Conservation (phyloP, 257 asterid genomes). For the Anisodus acutangulus region DNA sequence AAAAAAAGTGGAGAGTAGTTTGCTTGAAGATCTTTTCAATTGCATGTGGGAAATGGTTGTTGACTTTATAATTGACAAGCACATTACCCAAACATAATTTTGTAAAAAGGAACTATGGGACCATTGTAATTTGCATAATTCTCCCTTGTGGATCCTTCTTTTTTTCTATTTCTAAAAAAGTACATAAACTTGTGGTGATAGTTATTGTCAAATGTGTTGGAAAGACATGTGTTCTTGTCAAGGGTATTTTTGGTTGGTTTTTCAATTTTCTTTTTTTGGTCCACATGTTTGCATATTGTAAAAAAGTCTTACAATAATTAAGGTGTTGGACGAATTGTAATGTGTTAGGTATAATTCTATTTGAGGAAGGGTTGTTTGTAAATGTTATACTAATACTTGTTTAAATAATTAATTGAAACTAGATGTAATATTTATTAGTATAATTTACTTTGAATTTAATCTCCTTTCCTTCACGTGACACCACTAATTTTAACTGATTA, state of each 20-base stretch:
- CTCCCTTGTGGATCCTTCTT: slow-evolving; percentile 26
- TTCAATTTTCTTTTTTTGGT: neutral
- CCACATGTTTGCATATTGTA: neutral
- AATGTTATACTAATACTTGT: neutral
- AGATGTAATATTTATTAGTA: neutral
- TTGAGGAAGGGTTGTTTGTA: too few relatives aligned
- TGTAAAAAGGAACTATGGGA: slow-evolving; percentile 25
- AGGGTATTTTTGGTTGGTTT: neutral
- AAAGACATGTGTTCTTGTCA: slow-evolving; percentile 27
- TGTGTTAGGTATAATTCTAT: too few relatives aligned
- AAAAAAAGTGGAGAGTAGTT: slow-evolving; percentile 1
- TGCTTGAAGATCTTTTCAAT: slow-evolving; percentile 22
- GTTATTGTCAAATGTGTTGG: slow-evolving; percentile 28
- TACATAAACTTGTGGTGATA: slow-evolving; percentile 22
- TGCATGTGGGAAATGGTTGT: slow-evolving; percentile 29
- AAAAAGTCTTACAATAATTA: neutral
- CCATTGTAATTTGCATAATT: slow-evolving; percentile 28
- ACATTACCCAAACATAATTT: slow-evolving; percentile 24
- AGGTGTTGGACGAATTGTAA: neutral
- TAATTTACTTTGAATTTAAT: neutral
- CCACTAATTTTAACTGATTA: neutral
- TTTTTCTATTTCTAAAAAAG: neutral
- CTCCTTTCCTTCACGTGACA: neutral
- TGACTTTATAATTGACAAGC: slow-evolving; percentile 29
- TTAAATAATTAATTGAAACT: neutral